Percentiles rank a stretch among this genome's conserved stretches.
phyloP scores from a whole-genome alignment of 2,329 filamentous ascomycete species.

The Claviceps monticola region DNA sequence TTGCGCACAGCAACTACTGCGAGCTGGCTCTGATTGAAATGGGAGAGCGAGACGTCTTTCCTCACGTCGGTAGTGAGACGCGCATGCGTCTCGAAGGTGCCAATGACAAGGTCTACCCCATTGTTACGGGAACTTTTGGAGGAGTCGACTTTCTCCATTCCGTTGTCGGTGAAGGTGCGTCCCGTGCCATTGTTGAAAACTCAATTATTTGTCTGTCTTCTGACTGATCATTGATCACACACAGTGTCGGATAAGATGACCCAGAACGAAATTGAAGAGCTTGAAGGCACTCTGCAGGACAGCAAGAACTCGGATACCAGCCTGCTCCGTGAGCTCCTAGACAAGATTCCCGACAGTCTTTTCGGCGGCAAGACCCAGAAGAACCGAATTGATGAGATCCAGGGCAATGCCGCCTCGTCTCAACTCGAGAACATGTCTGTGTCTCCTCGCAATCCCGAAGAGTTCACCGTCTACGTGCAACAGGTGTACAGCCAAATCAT shows the following conservation, averaged over 20 bases:
- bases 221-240: slow-evolving; percentile 11
- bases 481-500: slow-evolving; percentile 68
- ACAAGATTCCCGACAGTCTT: slow-evolving; percentile 68
- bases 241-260: slow-evolving; percentile 74
- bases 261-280: slow-evolving; percentile 78
- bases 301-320: slow-evolving; percentile 53
- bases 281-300: slow-evolving; percentile 67
- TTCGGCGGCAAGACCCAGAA: slow-evolving; percentile 65
- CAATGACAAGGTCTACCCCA: slow-evolving; percentile 55
- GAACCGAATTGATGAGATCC: slow-evolving; percentile 63
- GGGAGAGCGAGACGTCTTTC: slow-evolving; percentile 69
- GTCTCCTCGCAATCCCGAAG: slow-evolving; percentile 68
- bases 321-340: slow-evolving; percentile 63
- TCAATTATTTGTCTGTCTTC: background rate
- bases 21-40: slow-evolving; percentile 81
- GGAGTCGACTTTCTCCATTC: slow-evolving; percentile 91
- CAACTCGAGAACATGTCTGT: slow-evolving; percentile 64
- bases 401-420: slow-evolving; percentile 58
- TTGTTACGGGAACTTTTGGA: slow-evolving; percentile 85
- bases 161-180: slow-evolving; percentile 53
- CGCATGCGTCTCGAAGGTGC: slow-evolving; percentile 55
- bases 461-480: slow-evolving; percentile 65
- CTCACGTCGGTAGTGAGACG: slow-evolving; percentile 71
- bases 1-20: slow-evolving; percentile 86
- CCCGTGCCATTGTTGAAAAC: no score